phyloP scores from a whole-genome alignment of 768 basidiomycete species.

The Cystobasidium ongulense region DNA sequence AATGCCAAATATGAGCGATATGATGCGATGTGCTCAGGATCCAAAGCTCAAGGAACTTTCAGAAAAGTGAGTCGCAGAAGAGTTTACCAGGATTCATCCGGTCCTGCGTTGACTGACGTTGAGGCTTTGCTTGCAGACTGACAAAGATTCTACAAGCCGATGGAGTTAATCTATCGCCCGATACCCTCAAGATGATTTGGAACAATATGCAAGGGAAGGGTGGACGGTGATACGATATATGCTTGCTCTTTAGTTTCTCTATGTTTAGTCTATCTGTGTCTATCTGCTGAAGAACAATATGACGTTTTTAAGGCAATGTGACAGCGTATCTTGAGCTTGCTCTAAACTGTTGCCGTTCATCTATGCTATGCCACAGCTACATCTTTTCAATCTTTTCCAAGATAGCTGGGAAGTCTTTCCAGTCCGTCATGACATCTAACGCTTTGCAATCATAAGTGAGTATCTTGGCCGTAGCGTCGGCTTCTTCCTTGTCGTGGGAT shows the following conservation, averaged over 20 bases:
- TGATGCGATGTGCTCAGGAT: constrained; percentile 12
- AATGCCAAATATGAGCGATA: constrained; percentile 11
- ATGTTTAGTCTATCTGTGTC: neutral
- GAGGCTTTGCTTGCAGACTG: constrained; percentile 8
- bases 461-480: constrained; percentile 31
- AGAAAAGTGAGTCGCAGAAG: neutral
- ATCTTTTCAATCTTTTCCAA: constrained; percentile 9
- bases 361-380: neutral
- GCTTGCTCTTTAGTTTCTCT: neutral
- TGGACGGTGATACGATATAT: neutral
- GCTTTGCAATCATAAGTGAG: constrained; percentile 14
- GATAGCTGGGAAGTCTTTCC: constrained; percentile 19
- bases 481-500: constrained; percentile 36
- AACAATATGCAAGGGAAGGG: constrained; percentile 2
- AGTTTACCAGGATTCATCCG: neutral
- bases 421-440: constrained; percentile 21
- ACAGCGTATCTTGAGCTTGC: neutral
- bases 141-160: constrained; percentile 8
- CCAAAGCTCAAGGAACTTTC: neutral
- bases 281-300: neutral
- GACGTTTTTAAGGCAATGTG: neutral
- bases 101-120: too few relatives aligned
- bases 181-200: constrained; percentile 25
- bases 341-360: neutral
- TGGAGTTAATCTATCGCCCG: constrained; percentile 7